Percentiles rank a stretch among this genome's conserved stretches.
These are phyloP conservation scores for Acanthochlamys bracteata DNA, from an alignment of 106 monocot species.

Conservation along the genomic window DNA sequence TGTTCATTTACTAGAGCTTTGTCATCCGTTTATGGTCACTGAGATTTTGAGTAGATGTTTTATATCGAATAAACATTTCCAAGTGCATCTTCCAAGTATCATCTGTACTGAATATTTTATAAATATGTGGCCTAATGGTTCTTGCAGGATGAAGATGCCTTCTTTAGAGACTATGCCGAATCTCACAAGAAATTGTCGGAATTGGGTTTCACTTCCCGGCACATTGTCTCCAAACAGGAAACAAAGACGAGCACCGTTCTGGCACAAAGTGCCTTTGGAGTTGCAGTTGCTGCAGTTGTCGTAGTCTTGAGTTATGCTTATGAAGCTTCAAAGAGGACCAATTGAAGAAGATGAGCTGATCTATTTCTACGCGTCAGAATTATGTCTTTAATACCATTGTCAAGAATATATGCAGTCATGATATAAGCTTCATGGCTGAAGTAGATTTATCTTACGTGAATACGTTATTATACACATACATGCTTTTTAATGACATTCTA, in stretches of 20 bases:
- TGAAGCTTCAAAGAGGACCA: slow-evolving; percentile 33
- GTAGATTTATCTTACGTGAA: no score
- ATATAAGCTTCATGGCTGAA: no score
- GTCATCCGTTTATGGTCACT: no score
- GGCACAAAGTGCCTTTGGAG: slow-evolving; percentile 48
- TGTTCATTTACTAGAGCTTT: no score
- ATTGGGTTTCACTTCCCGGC: slow-evolving; percentile 53
- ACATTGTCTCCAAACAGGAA: slow-evolving; percentile 18
- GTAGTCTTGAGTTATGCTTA: slow-evolving; percentile 45
- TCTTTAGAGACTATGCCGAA: slow-evolving; percentile 90
- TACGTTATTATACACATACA: no score
- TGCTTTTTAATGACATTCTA: no score
- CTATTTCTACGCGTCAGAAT: neutral
- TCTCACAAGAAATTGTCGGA: slow-evolving; percentile 97
- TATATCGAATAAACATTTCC: no score
- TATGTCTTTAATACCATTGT: no score
- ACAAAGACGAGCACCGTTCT: slow-evolving; percentile 15
- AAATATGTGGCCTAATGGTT: neutral
- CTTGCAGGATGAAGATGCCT: slow-evolving; percentile 84
- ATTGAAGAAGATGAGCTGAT: neutral
- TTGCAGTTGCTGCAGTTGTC: slow-evolving; percentile 53
- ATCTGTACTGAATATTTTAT: no score
- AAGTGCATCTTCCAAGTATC: no score
- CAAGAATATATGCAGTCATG: no score
- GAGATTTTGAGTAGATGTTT: no score